Base-by-base conservation (phyloP, 2,329 filamentous ascomycete genomes). In the Zymoseptoria crescenta region DNA sequence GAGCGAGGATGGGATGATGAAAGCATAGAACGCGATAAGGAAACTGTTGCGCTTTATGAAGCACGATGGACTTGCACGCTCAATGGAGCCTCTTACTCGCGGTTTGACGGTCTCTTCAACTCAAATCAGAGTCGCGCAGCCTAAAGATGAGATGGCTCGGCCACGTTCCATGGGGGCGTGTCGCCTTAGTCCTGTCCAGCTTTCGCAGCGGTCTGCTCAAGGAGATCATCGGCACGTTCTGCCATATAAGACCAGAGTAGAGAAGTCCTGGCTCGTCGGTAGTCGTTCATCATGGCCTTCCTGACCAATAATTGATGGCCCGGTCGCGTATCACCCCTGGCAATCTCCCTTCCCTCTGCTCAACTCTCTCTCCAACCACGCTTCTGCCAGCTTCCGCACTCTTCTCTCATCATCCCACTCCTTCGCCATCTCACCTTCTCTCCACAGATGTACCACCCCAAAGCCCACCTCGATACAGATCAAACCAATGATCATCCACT, bases 401-500 rank as follows among this genome's bases (percentile, higher is more conserved):
- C 74, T 75, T 29, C 72, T 73, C 7, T 72, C 69, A 35, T 79
- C 75, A n/a, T 74, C 70, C 49, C 70, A 70, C 53, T 77, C 76
- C n/a, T 73, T 68, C 24, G 71, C 69, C 55, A 76, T 76, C 56
- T 75, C 70, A 55, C 78, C 73, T 62, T 91, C 88, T 64, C 85
- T 82, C 74, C 85, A 87, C 54, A 92, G 80, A 58, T 88, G 80
- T 62, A 89, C 79, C 62, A 96, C 79, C 74, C 96, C 93, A 72
- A 97, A 94, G 9, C 87, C 80, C 13, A 97, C 92, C 75, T 99
- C 94, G 35, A 97, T 88, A 1, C 89, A 85, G 71, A 99, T 99
- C 57, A 99, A 81, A 2, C 89, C 80, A 68, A 99, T 97, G 72
- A 99, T 97, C 68, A 95, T 95, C 88, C 90, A 93, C 76, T 97